A percentile compares a stretch with the other conserved stretches of the same genome.
Conservation (phyloP, 768 basidiomycete genomes). For the Mycena crocata region DNA sequence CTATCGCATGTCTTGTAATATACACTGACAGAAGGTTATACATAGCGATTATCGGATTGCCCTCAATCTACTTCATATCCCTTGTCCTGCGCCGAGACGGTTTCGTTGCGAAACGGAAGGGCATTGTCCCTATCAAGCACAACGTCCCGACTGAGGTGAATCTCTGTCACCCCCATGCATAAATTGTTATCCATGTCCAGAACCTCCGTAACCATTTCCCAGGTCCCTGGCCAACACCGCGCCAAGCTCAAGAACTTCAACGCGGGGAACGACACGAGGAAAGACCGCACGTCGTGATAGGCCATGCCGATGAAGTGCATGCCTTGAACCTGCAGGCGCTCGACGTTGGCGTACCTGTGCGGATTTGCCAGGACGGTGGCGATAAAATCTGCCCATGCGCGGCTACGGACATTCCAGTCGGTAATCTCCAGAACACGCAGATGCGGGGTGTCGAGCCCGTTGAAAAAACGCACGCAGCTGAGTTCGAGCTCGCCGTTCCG, state of each 20-base stretch:
- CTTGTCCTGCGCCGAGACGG: no score
- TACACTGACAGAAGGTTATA: no score
- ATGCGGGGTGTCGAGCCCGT: not conserved
- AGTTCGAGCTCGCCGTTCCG: not conserved
- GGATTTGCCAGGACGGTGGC: not conserved
- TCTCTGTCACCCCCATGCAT: no score
- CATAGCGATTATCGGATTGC: no score
- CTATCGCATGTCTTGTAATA: no score
- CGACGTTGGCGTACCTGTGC: not conserved
- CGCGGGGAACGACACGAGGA: not conserved
- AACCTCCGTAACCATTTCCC: not conserved
- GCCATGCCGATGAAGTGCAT: constrained; percentile 7
- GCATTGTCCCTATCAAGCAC: no score
- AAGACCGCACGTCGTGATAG: not conserved
- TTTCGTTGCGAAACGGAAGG: no score
- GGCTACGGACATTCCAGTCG: not conserved
- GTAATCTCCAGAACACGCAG: not conserved
- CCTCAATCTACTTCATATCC: no score
- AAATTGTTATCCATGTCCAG: not conserved
- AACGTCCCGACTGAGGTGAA: no score
- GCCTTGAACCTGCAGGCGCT: not conserved
- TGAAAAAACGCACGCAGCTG: constrained; percentile 5
- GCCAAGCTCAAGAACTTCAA: not conserved
- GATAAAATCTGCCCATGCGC: constrained; percentile 9
- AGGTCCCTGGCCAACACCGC: not conserved